These are phyloP conservation scores for Phytophthora palmivora DNA, from an alignment of 352 stramenopile genomes.

Conservation along the genomic window DNA sequence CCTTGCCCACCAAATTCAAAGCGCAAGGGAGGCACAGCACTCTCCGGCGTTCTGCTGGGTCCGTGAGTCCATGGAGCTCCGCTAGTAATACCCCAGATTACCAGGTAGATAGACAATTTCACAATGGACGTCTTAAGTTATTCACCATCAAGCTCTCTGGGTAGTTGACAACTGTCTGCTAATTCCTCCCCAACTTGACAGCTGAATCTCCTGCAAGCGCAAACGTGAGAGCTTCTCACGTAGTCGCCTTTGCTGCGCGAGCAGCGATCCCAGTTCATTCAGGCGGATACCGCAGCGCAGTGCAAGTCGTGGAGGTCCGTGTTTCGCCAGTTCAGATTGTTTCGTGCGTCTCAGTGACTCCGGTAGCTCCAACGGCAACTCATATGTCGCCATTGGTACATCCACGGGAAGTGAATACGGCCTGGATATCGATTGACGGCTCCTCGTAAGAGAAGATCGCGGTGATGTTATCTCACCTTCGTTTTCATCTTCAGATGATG, in stretches of 20 bases:
- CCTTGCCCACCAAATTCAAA: slow-evolving; percentile 28
- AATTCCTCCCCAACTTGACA: slow-evolving; percentile 51
- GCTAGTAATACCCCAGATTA: slow-evolving; percentile 3
- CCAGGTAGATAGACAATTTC: slow-evolving; percentile 27
- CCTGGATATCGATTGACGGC: slow-evolving; percentile 6
- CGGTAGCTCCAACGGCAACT: slow-evolving; percentile 70
- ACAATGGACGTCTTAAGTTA: slow-evolving; percentile 53
- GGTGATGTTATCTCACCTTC: slow-evolving; percentile 5
- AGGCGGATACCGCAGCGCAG: slow-evolving; percentile 64
- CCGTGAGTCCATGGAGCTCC: slow-evolving; percentile 39
- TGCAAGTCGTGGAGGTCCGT: slow-evolving; percentile 59
- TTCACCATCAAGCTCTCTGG: slow-evolving; percentile 21
- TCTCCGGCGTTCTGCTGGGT: slow-evolving; percentile 45
- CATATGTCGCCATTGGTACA: slow-evolving; percentile 67
- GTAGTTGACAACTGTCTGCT: background rate
- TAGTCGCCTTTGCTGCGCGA: slow-evolving; percentile 51
- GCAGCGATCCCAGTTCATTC: slow-evolving; percentile 47
- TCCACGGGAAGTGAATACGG: slow-evolving; percentile 2
- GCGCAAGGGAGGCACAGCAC: slow-evolving; percentile 31
- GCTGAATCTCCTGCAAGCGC: slow-evolving; percentile 51
- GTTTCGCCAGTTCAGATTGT: slow-evolving; percentile 47
- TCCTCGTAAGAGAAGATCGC: slow-evolving; percentile 8
- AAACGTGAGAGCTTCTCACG: slow-evolving; percentile 47
- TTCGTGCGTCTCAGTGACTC: slow-evolving; percentile 51
- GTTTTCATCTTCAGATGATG: slow-evolving; percentile 25